phyloP scores from a whole-genome alignment of 306 rosid genomes.

The Fragaria vesca region DNA sequence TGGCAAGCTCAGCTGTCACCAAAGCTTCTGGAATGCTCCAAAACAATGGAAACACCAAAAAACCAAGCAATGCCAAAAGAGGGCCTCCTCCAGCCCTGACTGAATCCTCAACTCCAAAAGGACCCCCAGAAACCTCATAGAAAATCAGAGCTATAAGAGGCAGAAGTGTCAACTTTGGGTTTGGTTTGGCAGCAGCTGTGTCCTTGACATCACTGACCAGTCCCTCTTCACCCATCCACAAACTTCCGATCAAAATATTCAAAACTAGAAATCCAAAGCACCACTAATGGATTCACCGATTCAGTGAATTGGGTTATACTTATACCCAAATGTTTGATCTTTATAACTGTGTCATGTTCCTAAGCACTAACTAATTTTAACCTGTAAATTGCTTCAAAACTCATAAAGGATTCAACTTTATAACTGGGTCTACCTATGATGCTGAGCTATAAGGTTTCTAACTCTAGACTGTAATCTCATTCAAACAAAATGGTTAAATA shows the following conservation, averaged over 20 bases:
- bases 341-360: background rate
- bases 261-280: background rate
- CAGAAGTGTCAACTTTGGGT: conserved; percentile 61
- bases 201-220: conserved; percentile 34
- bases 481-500: background rate
- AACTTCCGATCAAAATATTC: background rate
- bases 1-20: conserved; percentile 87
- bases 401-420: background rate
- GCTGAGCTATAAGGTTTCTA: background rate
- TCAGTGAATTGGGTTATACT: conserved; percentile 4
- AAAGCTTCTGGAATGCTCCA: conserved; percentile 95
- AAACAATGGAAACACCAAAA: conserved; percentile 64
- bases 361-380: background rate
- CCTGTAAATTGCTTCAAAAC: background rate
- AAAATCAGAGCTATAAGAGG: conserved; percentile 89
- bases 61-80: conserved; percentile 69
- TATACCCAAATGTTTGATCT: conserved; percentile 6
- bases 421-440: background rate
- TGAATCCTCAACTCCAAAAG: conserved; percentile 86
- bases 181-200: conserved; percentile 26
- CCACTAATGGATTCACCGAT: background rate
- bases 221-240: conserved; percentile 51
- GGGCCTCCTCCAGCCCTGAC: conserved; percentile 82
- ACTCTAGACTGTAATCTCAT: background rate
- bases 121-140: conserved; percentile 95